phyloP scores from a whole-genome alignment of 1,284 basidiomycete genomes.

The Phylloporus sp. region DNA sequence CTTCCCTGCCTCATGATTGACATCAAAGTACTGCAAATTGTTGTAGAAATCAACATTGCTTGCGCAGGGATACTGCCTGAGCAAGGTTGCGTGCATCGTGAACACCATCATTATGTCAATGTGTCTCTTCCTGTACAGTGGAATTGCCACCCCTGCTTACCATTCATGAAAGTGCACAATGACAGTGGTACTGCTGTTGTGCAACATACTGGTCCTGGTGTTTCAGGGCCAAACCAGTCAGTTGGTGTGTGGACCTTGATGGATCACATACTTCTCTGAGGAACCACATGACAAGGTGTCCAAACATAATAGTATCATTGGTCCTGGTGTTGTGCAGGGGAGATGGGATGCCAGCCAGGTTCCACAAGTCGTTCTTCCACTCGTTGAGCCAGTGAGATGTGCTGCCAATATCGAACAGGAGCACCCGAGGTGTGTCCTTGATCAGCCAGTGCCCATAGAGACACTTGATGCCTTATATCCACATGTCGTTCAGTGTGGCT shows the following conservation, averaged over 20 bases:
- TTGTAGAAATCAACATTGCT: slow-evolving; percentile 99
- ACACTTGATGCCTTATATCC: slow-evolving; percentile 87
- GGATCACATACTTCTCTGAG: slow-evolving; percentile 81
- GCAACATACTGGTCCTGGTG: slow-evolving; percentile 84
- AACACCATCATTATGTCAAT: slow-evolving; percentile 98
- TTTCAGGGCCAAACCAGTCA: slow-evolving; percentile 19
- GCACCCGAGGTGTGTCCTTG: slow-evolving; percentile 92
- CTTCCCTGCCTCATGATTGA: slow-evolving; percentile 98
- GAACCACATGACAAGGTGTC: slow-evolving; percentile 99
- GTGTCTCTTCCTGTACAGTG: slow-evolving; percentile 94
- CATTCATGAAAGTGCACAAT: slow-evolving; percentile 99
- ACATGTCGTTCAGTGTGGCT: slow-evolving; percentile 77
- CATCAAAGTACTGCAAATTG: slow-evolving; percentile 99
- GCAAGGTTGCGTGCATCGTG: slow-evolving; percentile 97
- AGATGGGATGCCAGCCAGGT: slow-evolving; percentile 94
- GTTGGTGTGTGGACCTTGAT: slow-evolving; percentile 12
- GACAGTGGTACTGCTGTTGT: slow-evolving; percentile 81
- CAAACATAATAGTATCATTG: slow-evolving; percentile 98
- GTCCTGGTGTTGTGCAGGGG: slow-evolving; percentile 97
- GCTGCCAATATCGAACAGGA: slow-evolving; percentile 95
- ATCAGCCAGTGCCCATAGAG: slow-evolving; percentile 98
- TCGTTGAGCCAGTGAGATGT: slow-evolving; percentile 91
- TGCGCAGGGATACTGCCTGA: slow-evolving; percentile 97
- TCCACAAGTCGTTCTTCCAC: slow-evolving; percentile 99
- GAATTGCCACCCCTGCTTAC: slow-evolving; percentile 97